Percentiles rank a stretch among this genome's conserved stretches.
Conservation (phyloP, 1,284 basidiomycete species). For the Trichosporon asahii region DNA sequence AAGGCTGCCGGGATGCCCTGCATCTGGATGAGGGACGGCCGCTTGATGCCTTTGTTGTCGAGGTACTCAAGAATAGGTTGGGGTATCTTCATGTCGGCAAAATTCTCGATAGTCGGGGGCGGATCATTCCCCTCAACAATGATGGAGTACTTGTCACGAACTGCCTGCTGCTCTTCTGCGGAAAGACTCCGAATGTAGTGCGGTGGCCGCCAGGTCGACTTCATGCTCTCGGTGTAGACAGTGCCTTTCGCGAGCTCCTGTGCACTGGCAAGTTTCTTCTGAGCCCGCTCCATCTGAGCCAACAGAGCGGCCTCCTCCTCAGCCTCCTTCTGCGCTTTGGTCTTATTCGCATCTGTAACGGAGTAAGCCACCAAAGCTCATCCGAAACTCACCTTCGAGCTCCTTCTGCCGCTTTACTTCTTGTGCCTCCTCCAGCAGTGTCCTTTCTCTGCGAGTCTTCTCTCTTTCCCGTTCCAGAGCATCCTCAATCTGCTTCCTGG, state of each 20-base stretch:
- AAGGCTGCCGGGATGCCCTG: constrained; percentile 97
- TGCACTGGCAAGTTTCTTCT: constrained; percentile 83
- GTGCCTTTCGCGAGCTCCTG: constrained; percentile 91
- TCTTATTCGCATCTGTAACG: constrained; percentile 73
- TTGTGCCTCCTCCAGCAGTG: constrained; percentile 82
- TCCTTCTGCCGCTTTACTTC: constrained; percentile 82
- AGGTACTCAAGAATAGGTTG: constrained; percentile 76
- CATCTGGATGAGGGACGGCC: constrained; percentile 92
- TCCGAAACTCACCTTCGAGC: constrained; percentile 62
- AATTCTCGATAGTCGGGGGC: constrained; percentile 87
- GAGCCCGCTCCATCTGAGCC: constrained; percentile 80
- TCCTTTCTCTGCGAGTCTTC: constrained; percentile 72
- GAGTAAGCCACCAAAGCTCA: not conserved
- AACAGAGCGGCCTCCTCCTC: constrained; percentile 88
- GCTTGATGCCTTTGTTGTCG: constrained; percentile 75
- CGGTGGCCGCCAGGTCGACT: constrained; percentile 87
- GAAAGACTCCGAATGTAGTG: constrained; percentile 71
- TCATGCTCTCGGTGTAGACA: constrained; percentile 79
- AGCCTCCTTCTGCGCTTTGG: constrained; percentile 72
- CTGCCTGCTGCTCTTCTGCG: constrained; percentile 65
- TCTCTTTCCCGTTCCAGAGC: constrained; percentile 47
- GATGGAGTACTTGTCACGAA: constrained; percentile 89
- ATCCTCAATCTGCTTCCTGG: constrained; percentile 14
- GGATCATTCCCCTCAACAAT: constrained; percentile 84
- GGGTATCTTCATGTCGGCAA: constrained; percentile 97